Evolutionary conservation across 1,284 basidiomycete genomes (phyloP).

Genomic region (Phylloporus sp.): DNA sequence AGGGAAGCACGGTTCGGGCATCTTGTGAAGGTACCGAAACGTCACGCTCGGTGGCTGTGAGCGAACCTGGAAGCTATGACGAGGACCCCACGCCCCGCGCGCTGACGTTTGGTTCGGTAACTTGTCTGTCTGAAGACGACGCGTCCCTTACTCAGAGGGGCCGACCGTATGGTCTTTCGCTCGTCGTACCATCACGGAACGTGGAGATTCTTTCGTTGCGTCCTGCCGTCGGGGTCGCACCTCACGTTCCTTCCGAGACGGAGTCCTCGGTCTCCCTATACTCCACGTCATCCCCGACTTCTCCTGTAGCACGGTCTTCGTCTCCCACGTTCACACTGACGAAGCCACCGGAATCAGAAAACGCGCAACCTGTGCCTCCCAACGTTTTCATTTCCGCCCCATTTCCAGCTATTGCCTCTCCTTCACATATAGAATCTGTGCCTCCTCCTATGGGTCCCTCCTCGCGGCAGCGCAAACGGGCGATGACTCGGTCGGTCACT

Average conservation of each 20-base stretch:
- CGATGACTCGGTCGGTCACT: conserved; percentile 30
- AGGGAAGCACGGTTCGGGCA: background rate
- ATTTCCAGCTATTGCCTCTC: conserved; percentile 7
- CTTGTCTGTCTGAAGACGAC: background rate
- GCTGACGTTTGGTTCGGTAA: conserved; percentile 20
- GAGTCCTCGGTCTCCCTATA: conserved; percentile 16
- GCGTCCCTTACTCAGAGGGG: conserved; percentile 2
- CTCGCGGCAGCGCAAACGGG: conserved; percentile 24
- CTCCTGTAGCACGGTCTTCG: conserved; percentile 8
- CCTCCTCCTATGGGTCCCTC: conserved; percentile 8
- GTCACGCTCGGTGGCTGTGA: conserved; percentile 10
- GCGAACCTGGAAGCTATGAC: conserved; percentile 13
- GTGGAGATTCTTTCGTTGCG: conserved; percentile 8
- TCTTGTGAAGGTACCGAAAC: conserved; percentile 10
- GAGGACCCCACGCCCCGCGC: conserved; percentile 33
- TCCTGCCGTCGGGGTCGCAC: conserved; percentile 29
- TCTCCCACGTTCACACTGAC: conserved; percentile 15
- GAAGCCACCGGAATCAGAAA: background rate
- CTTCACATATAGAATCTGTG: conserved; percentile 11
- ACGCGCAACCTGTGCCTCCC: background rate
- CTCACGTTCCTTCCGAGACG: conserved; percentile 33
- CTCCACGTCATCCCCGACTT: conserved; percentile 21
- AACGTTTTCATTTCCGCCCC: conserved; percentile 7
- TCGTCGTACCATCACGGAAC: conserved; percentile 21
- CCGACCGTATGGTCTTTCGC: conserved; percentile 18